Evolutionary conservation across 176 grass and related monocot species (phyloP), one percentile per base, ranked within the genome.

Genomic region (Carex cristatella): DNA sequence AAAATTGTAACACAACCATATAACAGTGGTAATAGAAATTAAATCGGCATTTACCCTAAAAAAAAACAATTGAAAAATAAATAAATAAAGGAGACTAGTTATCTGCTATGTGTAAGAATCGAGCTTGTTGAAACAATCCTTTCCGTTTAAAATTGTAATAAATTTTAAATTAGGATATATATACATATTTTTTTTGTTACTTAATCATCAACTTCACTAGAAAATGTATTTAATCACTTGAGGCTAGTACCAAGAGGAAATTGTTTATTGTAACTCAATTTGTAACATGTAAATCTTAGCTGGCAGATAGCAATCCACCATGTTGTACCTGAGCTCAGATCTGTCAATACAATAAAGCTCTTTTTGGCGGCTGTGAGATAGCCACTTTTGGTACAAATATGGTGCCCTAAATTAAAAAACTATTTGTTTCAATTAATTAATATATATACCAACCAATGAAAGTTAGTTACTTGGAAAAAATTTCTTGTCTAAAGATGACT

Each of bases 321-420:
- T 0, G 27, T 55, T 32, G 73, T 78, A 32, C 37, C 28, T 77
- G 49, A 33, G 8, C 27, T 56, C 12, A 9, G 51, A 79, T 79
- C 53, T 79, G 74, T 79, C 74, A 19, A 48, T 48, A 44, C 46
- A 58, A 69, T 10, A 16, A 78, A 78, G 51, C 51, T 74, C 74
- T 78, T 78, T 32, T 32, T 57, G 51, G 74, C 28, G 73, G 74
- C 74, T 3, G 19, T 31, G 28, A 55, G 13, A 35, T 58, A 18
- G 51, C 30, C 74, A 79, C 12, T 58, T 79, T 79, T 58, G 53
- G 30, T 79, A 33, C 53, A 79, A 79, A 72, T 74, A 74, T 28
- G n/a, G 44, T 53, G 40, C 44, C 10, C 42, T 11, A 3, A 53
- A 74, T 53, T 74, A 30, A 51, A 2, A 10, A 10, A 2, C 2